phyloP scores from a whole-genome alignment of 1,284 basidiomycete genomes.

The Naganishia sp. region DNA sequence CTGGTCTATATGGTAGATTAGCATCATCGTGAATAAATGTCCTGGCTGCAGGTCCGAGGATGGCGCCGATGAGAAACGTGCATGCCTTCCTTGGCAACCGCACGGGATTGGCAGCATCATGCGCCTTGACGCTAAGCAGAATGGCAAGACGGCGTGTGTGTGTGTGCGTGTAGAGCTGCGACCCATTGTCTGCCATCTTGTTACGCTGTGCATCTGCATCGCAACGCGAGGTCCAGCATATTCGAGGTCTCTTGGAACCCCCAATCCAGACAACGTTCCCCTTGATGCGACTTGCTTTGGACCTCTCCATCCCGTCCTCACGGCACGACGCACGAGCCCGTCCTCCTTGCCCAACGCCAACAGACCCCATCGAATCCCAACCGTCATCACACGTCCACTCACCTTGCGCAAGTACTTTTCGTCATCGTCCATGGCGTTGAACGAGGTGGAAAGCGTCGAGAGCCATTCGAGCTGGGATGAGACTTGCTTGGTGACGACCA shows the following conservation, averaged over 20 bases:
- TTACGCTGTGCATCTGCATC: too few relatives aligned
- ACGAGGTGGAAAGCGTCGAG: conserved; percentile 73
- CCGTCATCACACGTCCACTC: conserved; percentile 40
- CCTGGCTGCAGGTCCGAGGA: neutral
- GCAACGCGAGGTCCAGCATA: too few relatives aligned
- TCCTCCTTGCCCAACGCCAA: neutral
- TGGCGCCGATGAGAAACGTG: too few relatives aligned
- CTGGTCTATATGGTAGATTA: conserved; percentile 64
- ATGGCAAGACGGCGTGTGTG: too few relatives aligned
- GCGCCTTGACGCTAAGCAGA: too few relatives aligned
- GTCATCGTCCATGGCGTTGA: conserved; percentile 64
- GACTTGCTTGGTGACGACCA: conserved; percentile 37
- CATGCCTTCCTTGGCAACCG: too few relatives aligned
- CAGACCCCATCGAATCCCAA: neutral
- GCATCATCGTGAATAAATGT: neutral
- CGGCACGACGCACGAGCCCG: neutral
- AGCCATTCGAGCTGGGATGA: conserved; percentile 87
- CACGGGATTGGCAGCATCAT: too few relatives aligned
- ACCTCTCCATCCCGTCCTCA: neutral
- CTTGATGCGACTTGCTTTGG: neutral
- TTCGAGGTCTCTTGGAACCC: too few relatives aligned
- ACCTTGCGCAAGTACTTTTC: conserved; percentile 90
- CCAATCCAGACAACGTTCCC: neutral
- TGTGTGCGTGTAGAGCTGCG: too few relatives aligned
- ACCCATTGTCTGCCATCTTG: too few relatives aligned